phyloP scores from a whole-genome alignment of 2,329 filamentous ascomycete genomes.

The Gliomastix tumulicola region DNA sequence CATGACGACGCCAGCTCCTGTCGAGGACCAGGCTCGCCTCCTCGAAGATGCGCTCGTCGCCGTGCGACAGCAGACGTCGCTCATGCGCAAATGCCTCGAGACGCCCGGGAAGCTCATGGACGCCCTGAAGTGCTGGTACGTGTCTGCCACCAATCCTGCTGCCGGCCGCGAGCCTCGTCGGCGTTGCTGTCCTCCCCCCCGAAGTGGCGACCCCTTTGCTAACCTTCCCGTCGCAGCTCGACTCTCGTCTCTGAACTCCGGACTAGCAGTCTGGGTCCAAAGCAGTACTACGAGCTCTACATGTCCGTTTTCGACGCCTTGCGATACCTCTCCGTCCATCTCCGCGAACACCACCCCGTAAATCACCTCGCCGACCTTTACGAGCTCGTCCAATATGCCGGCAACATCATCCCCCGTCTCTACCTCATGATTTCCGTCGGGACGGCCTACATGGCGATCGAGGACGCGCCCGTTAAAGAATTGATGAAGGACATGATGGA shows the following conservation, averaged over 20 bases:
- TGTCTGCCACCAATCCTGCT: conserved; percentile 10
- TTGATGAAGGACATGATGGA: conserved; percentile 99
- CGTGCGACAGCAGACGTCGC: conserved; percentile 90
- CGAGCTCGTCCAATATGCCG: conserved; percentile 95
- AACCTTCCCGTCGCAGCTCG: no score
- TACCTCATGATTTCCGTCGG: conserved; percentile 99
- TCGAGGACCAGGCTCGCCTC: conserved; percentile 82
- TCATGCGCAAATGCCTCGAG: conserved; percentile 98
- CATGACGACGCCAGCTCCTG: conserved; percentile 51
- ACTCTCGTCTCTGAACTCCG: conserved; percentile 97
- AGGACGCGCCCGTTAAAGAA: conserved; percentile 97
- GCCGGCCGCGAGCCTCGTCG: conserved; percentile 2
- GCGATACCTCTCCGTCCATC: conserved; percentile 90
- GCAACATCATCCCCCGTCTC: conserved; percentile 91
- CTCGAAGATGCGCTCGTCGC: conserved; percentile 95
- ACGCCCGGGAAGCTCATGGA: conserved; percentile 99
- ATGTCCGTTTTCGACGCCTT: conserved; percentile 98
- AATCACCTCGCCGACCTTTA: conserved; percentile 98
- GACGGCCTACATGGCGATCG: conserved; percentile 97
- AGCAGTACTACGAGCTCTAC: conserved; percentile 99
- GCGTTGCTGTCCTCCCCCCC: no score
- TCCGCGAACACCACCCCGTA: conserved; percentile 93
- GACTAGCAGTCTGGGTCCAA: conserved; percentile 93
- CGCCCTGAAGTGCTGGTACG: conserved; percentile 97
- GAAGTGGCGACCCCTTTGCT: no score